Base-by-base conservation (phyloP, 208 protist species). In the Sergeia podlipaevii region DNA sequence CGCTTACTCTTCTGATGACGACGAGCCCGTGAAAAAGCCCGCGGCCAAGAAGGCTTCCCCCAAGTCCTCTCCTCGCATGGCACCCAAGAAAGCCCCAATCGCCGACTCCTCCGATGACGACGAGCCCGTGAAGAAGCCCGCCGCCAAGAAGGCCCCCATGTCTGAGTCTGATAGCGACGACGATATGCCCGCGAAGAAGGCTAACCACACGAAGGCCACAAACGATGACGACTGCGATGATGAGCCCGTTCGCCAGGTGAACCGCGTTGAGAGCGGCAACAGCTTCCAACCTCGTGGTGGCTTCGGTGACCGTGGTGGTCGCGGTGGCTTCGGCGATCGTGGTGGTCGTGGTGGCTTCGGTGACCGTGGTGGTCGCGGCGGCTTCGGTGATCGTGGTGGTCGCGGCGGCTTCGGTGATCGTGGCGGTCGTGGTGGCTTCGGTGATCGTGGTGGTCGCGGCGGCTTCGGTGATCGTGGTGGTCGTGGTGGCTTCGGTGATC, bases 21-120 rank as follows among this genome's bases (percentile, higher is more conserved):
- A 91, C 44, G 83, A 77, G 46, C 70, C 80, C 0, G 72, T 85
- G 18, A 49, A 60, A 24, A 86, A 82, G 71, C 71, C 82, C 8
- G 65, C 53, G 17, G 24, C 65, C 3, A 55, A 57, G 51, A 66
- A 66, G 47, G 38, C 66, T 1, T 62, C 52, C 2, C 65, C 75
- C 26, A 76, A 79, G 63, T 44, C 52, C 34, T 65, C 74, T 20
- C 63, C 68, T n/a, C 38, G 26, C 36, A 23, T 46, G 1, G 54
- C 26, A 3, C 26, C 51, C 42, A 51, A 53, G 52, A 66, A 58
- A 42, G 51, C 48, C 60, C 37, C 55, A 11, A 21, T 47, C n/a
- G 10, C 7, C 23, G 41, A 50, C 43, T 43, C 30, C 38, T 48
- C 34, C 36, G 52, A 60, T 38, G 42, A 47, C 11, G 64, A 70